Evolutionary conservation across 768 basidiomycete genomes (phyloP), one percentile per base, ranked within the genome.

Genomic region (Agaricus blazei): DNA sequence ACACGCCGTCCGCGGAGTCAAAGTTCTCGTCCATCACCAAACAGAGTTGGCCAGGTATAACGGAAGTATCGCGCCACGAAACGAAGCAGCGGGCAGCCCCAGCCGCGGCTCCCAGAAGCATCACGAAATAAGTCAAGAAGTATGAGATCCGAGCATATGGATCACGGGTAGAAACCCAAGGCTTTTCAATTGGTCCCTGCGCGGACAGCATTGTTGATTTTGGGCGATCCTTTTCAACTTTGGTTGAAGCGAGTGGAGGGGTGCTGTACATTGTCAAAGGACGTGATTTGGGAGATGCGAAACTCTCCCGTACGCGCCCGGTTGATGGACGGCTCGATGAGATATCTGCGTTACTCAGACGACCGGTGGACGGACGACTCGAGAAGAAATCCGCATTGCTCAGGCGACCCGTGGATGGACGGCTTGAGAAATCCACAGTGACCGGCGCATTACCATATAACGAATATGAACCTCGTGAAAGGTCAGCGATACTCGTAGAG

Each of bases 1-100:
- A 84, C 41, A 81, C 64, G 19, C 75, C 74, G 44, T 77, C 68
- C 45, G 78, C 78, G 66, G 76, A 75, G 59, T 71, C 73, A 62
- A 95, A 95, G 56, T 91, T 76, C 63, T 95, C 93, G 48, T 89
- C 79, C 59, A 96, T 70, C 6, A 95, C 84, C 26, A 83, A 72
- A 60, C 90, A 90, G 31, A 86, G 61, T 46, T 76, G 75, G 19
- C 67, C 70, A 14, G 68, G 63, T 24, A 80, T 61, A 15, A 79
- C 42, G 9, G 70, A 65, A 2, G 87, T 85, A 52, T 75, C 72
- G 51, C 64, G 68, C 75, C 80, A 88, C 3, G 80, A 81, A 40
- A 77, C 71, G 64, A 77, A 89, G 63, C 80, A 82, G 9, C 81
- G 75, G 6, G 82, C 26, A 1, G 70, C 83, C 9, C 83, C 78